These are phyloP conservation scores for Mortierella polycephala DNA, from an alignment of 371 early-diverging fungal species.

Conservation along the genomic window DNA sequence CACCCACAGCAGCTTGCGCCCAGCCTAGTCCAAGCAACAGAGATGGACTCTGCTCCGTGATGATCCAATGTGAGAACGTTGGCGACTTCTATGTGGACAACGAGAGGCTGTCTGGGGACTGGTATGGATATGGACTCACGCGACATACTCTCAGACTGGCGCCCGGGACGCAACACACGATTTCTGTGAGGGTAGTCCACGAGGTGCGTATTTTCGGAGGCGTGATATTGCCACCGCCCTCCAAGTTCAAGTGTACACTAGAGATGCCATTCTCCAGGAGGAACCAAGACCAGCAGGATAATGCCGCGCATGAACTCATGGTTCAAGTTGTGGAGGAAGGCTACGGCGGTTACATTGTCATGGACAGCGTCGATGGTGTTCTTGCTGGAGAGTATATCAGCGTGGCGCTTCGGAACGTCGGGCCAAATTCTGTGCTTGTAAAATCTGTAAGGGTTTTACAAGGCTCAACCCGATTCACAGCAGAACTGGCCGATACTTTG, in stretches of 20 bases:
- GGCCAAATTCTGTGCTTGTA: constrained; percentile 21
- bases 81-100: constrained; percentile 61
- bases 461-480: constrained; percentile 13
- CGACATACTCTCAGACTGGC: constrained; percentile 54
- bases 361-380: constrained; percentile 52
- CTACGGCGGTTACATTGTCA: constrained; percentile 20
- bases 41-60: constrained; percentile 29
- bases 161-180: constrained; percentile 57
- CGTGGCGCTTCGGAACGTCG: constrained; percentile 46
- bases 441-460: constrained; percentile 8
- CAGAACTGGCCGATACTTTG: background rate
- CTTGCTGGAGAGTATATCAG: constrained; percentile 51
- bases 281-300: background rate
- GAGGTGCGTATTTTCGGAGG: constrained; percentile 77
- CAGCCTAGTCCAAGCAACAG: background rate
- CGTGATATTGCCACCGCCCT: constrained; percentile 58
- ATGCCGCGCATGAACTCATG: background rate
- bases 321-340: constrained; percentile 41
- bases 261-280: background rate
- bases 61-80: constrained; percentile 58
- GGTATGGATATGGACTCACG: constrained; percentile 57
- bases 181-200: constrained; percentile 67
- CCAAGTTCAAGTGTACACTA: constrained; percentile 33
- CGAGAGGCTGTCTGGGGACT: constrained; percentile 57
- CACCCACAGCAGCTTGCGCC: background rate